Percentiles rank a stretch among this genome's conserved stretches.
Conservation (phyloP, 1,284 basidiomycete genomes). For the Filobasidium uniguttulatum region DNA sequence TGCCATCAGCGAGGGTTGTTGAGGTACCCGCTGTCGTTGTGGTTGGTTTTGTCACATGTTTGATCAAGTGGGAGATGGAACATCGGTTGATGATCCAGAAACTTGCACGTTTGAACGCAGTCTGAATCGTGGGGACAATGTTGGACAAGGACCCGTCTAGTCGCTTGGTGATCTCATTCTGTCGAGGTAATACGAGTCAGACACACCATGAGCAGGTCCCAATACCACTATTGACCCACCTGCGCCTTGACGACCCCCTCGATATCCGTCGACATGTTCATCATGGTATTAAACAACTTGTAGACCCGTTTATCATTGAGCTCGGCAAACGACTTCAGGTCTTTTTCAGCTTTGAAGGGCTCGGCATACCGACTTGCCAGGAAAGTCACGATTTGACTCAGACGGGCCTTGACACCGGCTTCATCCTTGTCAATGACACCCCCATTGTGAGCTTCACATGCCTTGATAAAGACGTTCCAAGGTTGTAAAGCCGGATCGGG, state of each 20-base stretch:
- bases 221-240: constrained; percentile 38
- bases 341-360: constrained; percentile 56
- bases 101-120: constrained; percentile 57
- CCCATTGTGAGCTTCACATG: constrained; percentile 67
- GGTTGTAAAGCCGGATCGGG: constrained; percentile 36
- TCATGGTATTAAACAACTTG: constrained; percentile 63
- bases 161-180: constrained; percentile 64
- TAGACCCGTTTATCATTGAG: constrained; percentile 75
- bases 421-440: constrained; percentile 71
- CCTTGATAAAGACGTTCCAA: constrained; percentile 44
- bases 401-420: constrained; percentile 45
- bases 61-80: constrained; percentile 59
- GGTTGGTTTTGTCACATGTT: constrained; percentile 43
- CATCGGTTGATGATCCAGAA: constrained; percentile 71
- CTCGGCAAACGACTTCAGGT: constrained; percentile 70
- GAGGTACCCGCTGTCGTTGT: no score
- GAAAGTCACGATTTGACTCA: constrained; percentile 46
- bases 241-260: constrained; percentile 64
- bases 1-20: constrained; percentile 14
- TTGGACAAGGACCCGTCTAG: constrained; percentile 54
- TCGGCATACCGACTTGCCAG: constrained; percentile 45
- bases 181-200: constrained; percentile 4
- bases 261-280: constrained; percentile 71
- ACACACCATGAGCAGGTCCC: neutral
- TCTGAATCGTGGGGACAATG: constrained; percentile 54